Base-by-base conservation (phyloP, 163 green algal genomes). In the Botryococcus braunii region DNA sequence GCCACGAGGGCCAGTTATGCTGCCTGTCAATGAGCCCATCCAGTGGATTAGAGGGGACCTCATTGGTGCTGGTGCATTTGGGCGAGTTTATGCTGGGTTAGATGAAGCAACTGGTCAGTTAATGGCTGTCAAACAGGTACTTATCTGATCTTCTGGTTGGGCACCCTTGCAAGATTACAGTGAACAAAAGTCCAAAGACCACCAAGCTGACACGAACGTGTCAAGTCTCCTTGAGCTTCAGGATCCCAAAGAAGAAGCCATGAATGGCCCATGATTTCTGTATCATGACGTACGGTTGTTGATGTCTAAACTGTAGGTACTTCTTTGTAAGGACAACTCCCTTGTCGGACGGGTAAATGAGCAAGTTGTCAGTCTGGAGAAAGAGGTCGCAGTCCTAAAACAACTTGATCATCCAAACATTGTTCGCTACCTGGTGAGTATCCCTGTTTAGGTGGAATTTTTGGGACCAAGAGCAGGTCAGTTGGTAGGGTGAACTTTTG, bases 61-160 rank as follows among this genome's bases (percentile, higher is more conserved):
- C 48, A 85, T 99, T 1, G 93, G 93, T 2, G 75, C 86, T 38
- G 92, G 92, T 39, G 92, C 89, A 4, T 97, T 91, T 81, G 92
- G 92, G 25, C 79, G 81, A 4, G 93, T 99, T 1, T 97, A 91
- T 69, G 69, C 89, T 43, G 92, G 83, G 0, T 75, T 97, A 29
- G 89, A 96, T 76, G 84, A 94, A 34, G 88, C 92, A 40, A 96
- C 85, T 0, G 93, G 92, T 2, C 72, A 95, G 75, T 81, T 98
- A 29, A 89, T 98, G 59, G 93, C 93, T 9, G 88, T 98, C 29
- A 99, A 99, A 81, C 90, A 97, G 82, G 84, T 85, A n/a, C n/a
- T n/a, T n/a, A n/a, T n/a, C n/a, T n/a, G n/a, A n/a, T n/a, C n/a
- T n/a, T n/a, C n/a, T n/a, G n/a, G n/a, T n/a, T n/a, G n/a, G n/a